Evolutionary conservation across 805 yeast genomes (phyloP), one percentile per base, ranked within the genome.

Genomic region (Saccharomyces mikatae): DNA sequence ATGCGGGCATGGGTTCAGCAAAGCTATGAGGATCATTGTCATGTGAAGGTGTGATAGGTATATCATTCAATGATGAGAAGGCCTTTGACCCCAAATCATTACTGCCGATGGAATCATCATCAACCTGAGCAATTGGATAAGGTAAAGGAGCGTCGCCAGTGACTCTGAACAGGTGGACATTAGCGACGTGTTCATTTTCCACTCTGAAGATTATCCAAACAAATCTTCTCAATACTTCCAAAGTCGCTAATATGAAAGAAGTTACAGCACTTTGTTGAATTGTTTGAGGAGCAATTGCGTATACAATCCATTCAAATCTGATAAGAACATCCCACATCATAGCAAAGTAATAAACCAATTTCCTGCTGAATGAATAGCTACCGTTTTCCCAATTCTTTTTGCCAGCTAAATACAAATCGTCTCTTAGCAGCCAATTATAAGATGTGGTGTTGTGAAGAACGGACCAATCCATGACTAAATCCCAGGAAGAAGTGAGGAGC

Each of bases 381-480:
- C 72, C 72, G n/a, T 62, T 62, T 55, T 65, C 65, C 72, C 72
- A 69, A 52, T 67, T 64, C 41, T 62, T 63, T 24, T 60, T 63
- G 30, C 72, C 72, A 10, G 85, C 83, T 62, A 80, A 84, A 47
- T 84, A 85, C 50, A 91, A 74, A 63, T 87, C 85, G 64, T 88
- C 84, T 61, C 97, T 77, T 51, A 91, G 73, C 28, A 84, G 71
- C 54, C 70, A 70, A 66, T 86, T 78, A 2, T 86, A 77, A 13
- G 75, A 78, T 29, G 81, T 74, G 2, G 56, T 52, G 21, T 50
- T 51, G 68, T 89, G 96, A 54, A 87, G 76, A 62, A 94, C 73
- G 1, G 97, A 90, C 92, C 96, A 94, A 74, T 94, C 99, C 96
- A 94, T 89, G 46, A 91, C 74, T 5, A 94, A 73, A 71, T 94